phyloP scores from a whole-genome alignment of 2,329 filamentous ascomycete genomes.

The Botrytis fragariae region DNA sequence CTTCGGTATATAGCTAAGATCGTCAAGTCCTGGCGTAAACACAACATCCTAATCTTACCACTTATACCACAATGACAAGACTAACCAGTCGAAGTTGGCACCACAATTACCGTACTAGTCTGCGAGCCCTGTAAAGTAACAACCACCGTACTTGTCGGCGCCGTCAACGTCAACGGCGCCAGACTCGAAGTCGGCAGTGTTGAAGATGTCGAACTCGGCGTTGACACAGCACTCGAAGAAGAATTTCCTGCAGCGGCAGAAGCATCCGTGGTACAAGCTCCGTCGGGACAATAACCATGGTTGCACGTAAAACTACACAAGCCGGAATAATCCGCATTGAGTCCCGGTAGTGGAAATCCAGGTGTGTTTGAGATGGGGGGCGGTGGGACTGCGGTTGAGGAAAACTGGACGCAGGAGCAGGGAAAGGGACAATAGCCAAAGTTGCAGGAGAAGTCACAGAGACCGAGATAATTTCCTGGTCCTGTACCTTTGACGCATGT shows the following conservation, averaged over 20 bases:
- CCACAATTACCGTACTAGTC: slow-evolving; percentile 6
- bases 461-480: slow-evolving; percentile 40
- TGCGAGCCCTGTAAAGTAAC: not conserved
- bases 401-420: slow-evolving; percentile 30
- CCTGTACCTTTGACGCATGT: slow-evolving; percentile 31
- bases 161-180: not conserved
- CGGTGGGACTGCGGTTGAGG: slow-evolving; percentile 22
- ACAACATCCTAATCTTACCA: not conserved
- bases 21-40: not conserved
- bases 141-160: slow-evolving; percentile 13
- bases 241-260: not conserved
- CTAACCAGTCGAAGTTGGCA: not conserved
- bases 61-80: not conserved
- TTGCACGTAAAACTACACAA: slow-evolving; percentile 48
- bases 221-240: not conserved
- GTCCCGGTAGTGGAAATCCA: slow-evolving; percentile 40
- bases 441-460: slow-evolving; percentile 39
- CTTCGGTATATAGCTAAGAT: not conserved
- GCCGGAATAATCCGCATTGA: slow-evolving; percentile 42
- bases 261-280: slow-evolving; percentile 4
- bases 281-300: slow-evolving; percentile 41
- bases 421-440: slow-evolving; percentile 33
- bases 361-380: slow-evolving; percentile 34
- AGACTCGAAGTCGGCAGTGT: not conserved
- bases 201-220: not conserved